phyloP scores from a whole-genome alignment of 495 filamentous ascomycete species.

The Astrothelium macrocarpum region DNA sequence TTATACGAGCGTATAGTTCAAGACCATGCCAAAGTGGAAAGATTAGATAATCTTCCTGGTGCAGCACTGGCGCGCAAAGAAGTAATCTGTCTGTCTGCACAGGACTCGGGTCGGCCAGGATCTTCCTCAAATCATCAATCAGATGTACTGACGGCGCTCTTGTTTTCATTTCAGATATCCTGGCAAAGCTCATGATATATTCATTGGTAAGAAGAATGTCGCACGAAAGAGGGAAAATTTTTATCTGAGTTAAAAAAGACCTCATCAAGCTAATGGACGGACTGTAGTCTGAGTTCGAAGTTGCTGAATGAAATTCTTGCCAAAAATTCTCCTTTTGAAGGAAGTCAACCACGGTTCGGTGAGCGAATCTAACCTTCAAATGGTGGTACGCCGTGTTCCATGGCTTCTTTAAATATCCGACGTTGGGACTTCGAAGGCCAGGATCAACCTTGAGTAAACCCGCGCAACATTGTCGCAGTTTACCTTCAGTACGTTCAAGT shows the following conservation, averaged over 20 bases:
- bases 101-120: background rate
- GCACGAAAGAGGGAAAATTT: background rate
- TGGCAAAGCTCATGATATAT: background rate
- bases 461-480: background rate
- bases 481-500: background rate
- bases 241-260: background rate
- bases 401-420: background rate
- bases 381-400: background rate
- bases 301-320: background rate
- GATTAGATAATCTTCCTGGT: background rate
- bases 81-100: background rate
- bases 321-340: background rate
- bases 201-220: background rate
- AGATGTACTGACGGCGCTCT: background rate
- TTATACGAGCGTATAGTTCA: background rate
- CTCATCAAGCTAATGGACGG: background rate
- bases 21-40: background rate
- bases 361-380: background rate
- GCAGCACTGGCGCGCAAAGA: background rate
- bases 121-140: background rate
- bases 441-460: background rate
- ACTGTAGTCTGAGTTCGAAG: background rate
- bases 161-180: background rate
- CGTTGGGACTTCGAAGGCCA: background rate
- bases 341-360: background rate